Conservation (phyloP, 805 yeast genomes). For the Metschnikowia noctiluminum region DNA sequence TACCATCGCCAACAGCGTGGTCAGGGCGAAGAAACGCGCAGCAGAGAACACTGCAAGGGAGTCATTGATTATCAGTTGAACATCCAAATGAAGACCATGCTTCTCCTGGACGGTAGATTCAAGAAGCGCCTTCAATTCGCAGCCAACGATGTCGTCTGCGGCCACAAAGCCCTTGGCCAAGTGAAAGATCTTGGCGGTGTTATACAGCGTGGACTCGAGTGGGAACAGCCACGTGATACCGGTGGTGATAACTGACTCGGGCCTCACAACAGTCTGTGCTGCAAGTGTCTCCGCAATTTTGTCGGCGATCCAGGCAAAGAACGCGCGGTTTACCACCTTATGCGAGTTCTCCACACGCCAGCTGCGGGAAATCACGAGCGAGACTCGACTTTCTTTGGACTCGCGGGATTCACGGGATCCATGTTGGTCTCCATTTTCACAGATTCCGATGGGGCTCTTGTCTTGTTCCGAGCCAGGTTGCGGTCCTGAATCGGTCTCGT, state of each 20-base stretch:
- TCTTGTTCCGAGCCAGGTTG: too few relatives aligned
- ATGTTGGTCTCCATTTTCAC: neutral
- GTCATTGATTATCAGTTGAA: constrained; percentile 55
- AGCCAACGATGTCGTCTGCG: constrained; percentile 37
- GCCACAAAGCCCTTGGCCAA: constrained; percentile 63
- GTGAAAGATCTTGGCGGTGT: constrained; percentile 44
- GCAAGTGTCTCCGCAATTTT: constrained; percentile 29
- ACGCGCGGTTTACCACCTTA: constrained; percentile 34
- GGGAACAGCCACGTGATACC: constrained; percentile 63
- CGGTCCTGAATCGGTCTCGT: neutral
- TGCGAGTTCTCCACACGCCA: constrained; percentile 38
- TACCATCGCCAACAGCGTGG: constrained; percentile 50
- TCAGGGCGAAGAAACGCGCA: constrained; percentile 38
- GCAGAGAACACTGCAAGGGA: constrained; percentile 64
- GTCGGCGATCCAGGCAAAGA: constrained; percentile 39
- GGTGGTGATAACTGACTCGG: constrained; percentile 24
- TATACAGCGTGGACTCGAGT: constrained; percentile 37
- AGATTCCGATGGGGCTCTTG: too few relatives aligned
- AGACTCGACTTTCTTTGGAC: constrained; percentile 22
- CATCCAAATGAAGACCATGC: constrained; percentile 28
- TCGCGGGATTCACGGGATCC: neutral
- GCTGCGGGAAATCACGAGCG: constrained; percentile 28
- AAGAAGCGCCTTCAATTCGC: constrained; percentile 42
- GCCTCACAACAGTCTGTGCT: constrained; percentile 17
- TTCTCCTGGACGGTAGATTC: constrained; percentile 27